phyloP scores from a whole-genome alignment of 441 rosid genomes.

The Erodium trifolium region DNA sequence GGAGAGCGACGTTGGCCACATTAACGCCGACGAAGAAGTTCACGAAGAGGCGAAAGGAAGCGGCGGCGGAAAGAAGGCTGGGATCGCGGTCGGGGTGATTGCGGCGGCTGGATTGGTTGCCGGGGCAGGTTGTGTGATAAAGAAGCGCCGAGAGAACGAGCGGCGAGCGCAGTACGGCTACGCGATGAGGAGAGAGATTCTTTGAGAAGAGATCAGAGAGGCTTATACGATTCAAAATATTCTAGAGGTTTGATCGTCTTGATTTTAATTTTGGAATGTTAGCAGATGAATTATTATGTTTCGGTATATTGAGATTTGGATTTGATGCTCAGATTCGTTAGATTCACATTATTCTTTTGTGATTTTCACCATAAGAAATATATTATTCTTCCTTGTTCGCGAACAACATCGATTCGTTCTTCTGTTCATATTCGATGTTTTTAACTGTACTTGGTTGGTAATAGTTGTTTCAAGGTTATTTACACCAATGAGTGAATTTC shows the following conservation, averaged over 20 bases:
- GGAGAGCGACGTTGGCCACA: no score
- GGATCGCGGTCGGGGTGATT: conserved; percentile 1
- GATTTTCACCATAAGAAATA: neutral
- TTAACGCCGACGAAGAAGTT: no score
- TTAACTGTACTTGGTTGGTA: neutral
- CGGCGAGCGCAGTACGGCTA: conserved; percentile 4
- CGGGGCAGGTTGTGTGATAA: neutral
- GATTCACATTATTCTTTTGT: neutral
- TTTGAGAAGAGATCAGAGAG: neutral
- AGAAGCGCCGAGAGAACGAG: neutral
- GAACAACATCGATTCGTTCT: neutral
- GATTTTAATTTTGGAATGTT: neutral
- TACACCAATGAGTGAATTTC: neutral
- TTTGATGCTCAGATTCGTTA: neutral
- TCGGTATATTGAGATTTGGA: neutral
- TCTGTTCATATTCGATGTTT: neutral
- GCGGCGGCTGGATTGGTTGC: neutral
- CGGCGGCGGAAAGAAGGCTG: neutral
- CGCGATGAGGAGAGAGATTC: conserved; percentile 7
- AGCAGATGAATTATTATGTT: neutral
- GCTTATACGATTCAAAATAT: neutral
- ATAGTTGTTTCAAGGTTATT: neutral
- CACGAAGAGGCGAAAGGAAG: neutral
- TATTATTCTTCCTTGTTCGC: neutral
- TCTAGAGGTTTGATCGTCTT: neutral